These are phyloP conservation scores for Aspergillus texensis DNA, from an alignment of 2,329 filamentous ascomycete species.

Conservation along the genomic window DNA sequence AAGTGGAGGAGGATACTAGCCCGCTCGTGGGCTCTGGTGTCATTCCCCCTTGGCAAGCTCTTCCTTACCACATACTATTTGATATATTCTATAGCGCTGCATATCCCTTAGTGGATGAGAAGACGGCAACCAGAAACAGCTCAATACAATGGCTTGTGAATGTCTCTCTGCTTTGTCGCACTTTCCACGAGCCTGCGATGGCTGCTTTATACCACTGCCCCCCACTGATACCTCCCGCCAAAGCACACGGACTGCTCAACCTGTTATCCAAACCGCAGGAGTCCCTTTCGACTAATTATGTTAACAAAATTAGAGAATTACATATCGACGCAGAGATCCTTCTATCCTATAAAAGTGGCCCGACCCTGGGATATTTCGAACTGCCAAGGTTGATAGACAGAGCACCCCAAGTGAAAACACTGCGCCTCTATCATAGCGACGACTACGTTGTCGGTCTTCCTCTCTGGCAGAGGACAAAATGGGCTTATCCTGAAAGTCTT, in stretches of 20 bases:
- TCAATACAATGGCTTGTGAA: conserved; percentile 62
- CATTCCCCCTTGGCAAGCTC: conserved; percentile 60
- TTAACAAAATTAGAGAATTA: conserved; percentile 69
- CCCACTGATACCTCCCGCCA: conserved; percentile 59
- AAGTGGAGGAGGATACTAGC: conserved; percentile 21
- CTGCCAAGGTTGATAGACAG: conserved; percentile 62
- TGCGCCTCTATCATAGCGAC: conserved; percentile 72
- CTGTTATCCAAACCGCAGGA: conserved; percentile 59
- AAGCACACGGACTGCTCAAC: conserved; percentile 52
- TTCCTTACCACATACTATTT: conserved; percentile 70
- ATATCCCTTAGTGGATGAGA: conserved; percentile 53
- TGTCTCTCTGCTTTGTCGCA: conserved; percentile 63
- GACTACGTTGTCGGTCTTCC: conserved; percentile 53
- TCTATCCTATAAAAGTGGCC: conserved; percentile 57
- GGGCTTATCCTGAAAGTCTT: conserved; percentile 69
- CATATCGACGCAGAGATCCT: conserved; percentile 67
- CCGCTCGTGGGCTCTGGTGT: conserved; percentile 30
- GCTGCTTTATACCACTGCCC: conserved; percentile 72
- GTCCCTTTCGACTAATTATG: conserved; percentile 63
- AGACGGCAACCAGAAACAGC: conserved; percentile 23
- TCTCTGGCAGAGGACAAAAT: conserved; percentile 51
- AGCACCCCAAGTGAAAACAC: conserved; percentile 66
- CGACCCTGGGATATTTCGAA: conserved; percentile 57
- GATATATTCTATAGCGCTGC: conserved; percentile 72
- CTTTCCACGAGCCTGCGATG: conserved; percentile 72